Evolutionary conservation across 2,329 filamentous ascomycete species (phyloP).

Genomic region (Biscogniauxia sp.): DNA sequence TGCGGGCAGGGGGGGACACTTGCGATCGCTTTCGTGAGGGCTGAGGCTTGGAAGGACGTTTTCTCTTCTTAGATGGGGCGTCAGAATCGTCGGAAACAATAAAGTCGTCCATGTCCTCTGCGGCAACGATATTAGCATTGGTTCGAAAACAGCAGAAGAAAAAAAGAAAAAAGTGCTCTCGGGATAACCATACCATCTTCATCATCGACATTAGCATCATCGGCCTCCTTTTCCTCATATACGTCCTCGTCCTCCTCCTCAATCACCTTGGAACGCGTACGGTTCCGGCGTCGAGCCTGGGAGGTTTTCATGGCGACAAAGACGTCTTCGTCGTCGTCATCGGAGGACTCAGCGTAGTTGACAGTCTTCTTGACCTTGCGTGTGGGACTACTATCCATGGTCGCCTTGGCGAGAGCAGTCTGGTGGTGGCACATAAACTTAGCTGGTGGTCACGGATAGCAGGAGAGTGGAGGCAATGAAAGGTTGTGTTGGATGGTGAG

Average conservation of each 20-base stretch:
- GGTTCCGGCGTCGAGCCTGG: slow-evolving; percentile 39
- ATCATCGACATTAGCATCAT: slow-evolving; percentile 58
- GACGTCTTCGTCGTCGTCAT: slow-evolving; percentile 73
- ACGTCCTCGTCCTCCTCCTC: slow-evolving; percentile 68
- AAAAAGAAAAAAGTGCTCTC: slow-evolving; percentile 4
- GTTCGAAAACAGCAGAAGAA: slow-evolving; percentile 5
- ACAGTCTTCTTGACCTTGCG: slow-evolving; percentile 66
- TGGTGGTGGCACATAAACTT: slow-evolving; percentile 37
- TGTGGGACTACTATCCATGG: slow-evolving; percentile 66
- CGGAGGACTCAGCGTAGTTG: slow-evolving; percentile 83
- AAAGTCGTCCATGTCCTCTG: slow-evolving; percentile 80
- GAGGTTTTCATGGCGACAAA: slow-evolving; percentile 49
- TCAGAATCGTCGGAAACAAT: slow-evolving; percentile 85
- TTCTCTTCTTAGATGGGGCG: slow-evolving; percentile 70
- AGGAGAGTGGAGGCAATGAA: slow-evolving; percentile 34
- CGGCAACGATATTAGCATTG: background rate
- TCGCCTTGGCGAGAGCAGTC: slow-evolving; percentile 40
- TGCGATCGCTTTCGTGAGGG: slow-evolving; percentile 62
- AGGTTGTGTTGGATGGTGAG: no score
- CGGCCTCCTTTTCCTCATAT: slow-evolving; percentile 54
- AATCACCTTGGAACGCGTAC: slow-evolving; percentile 58
- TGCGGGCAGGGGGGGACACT: slow-evolving; percentile 43
- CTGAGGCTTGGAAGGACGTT: slow-evolving; percentile 57
- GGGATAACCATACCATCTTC: slow-evolving; percentile 51
- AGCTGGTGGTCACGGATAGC: slow-evolving; percentile 36